These are phyloP conservation scores for Calocybe gangraenosa DNA, from an alignment of 768 basidiomycete genomes.

Conservation along the genomic window DNA sequence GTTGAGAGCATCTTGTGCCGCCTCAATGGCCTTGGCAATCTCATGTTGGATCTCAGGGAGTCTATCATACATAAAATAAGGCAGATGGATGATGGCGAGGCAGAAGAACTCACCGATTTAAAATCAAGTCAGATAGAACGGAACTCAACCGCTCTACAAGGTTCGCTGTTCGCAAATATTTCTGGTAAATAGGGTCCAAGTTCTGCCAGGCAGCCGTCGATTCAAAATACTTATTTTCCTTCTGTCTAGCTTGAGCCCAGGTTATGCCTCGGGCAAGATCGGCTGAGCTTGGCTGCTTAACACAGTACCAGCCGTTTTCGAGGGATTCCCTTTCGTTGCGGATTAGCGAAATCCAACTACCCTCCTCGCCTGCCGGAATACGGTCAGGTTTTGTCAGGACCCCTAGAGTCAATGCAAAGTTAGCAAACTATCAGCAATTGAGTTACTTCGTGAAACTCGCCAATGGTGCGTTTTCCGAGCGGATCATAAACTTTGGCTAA, in stretches of 20 bases:
- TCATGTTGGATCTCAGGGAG: constrained; percentile 62
- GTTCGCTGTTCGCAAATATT: constrained; percentile 51
- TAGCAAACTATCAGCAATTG: constrained; percentile 9
- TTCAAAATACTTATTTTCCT: constrained; percentile 56
- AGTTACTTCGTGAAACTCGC: constrained; percentile 31
- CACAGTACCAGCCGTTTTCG: constrained; percentile 56
- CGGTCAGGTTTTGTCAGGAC: constrained; percentile 78
- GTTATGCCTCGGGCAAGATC: constrained; percentile 48
- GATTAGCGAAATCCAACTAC: constrained; percentile 53
- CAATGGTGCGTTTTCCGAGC: constrained; percentile 63
- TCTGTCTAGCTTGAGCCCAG: constrained; percentile 56
- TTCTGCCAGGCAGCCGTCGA: constrained; percentile 49
- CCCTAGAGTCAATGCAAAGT: constrained; percentile 30
- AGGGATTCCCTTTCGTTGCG: constrained; percentile 48
- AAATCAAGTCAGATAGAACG: constrained; percentile 60
- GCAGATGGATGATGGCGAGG: neutral
- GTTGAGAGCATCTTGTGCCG: constrained; percentile 28
- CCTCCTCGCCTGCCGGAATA: constrained; percentile 52
- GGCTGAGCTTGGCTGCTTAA: constrained; percentile 49
- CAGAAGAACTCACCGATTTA: constrained; percentile 42
- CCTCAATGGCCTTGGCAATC: constrained; percentile 39
- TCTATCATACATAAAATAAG: constrained; percentile 28
- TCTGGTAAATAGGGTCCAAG: constrained; percentile 45
- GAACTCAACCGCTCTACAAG: constrained; percentile 55
- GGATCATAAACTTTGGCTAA: constrained; percentile 60